Evolutionary conservation across 2,329 filamentous ascomycete species (phyloP), one percentile per base, ranked within the genome.

Genomic region (Diaporthe sp.): DNA sequence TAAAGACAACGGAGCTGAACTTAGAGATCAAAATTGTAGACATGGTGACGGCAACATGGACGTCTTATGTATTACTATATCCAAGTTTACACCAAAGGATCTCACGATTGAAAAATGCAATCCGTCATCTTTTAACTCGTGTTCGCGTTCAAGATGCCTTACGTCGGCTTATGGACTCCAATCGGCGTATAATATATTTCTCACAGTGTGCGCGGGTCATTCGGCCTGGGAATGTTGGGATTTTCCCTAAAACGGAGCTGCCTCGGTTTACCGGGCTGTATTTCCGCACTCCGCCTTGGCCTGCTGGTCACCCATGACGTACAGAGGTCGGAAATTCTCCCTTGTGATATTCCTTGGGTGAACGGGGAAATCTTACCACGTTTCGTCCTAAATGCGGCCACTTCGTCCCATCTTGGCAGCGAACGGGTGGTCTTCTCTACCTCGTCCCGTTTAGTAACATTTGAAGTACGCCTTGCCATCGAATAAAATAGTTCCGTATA

Each of bases 221-320:
- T 65, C 61, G 61, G 61, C 39, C 25, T 65, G 61, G 42, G n/a
- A 65, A 31, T 65, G 42, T 65, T 65, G 42, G 31, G 61, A 46
- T 49, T 34, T 31, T 49, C 7, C 42, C 61, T 3, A 31, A 49
- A 65, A 31, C 17, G 42, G 61, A 65, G 42, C 17, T 31, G 17
- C 25, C 13, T 31, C 17, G 61, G 42, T 31, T 25, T 22, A 8
- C 39, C 39, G 61, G 42, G 61, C 25, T 46, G 25, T 34, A n/a
- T 65, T 22, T 49, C 42, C 61, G 42, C 61, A 34, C 17, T 34
- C 61, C 25, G 61, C 22, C 42, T 31, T 65, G 25, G 25, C 25
- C 17, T 17, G 42, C 61, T 65, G 61, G 25, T 19, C 15, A 4
- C 42, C 25, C 61, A 65, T 65, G 61, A 65, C 61, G 61, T 65